Evolutionary conservation across 2,329 filamentous ascomycete species (phyloP), one percentile per base, ranked within the genome.

Genomic region (Nothophoma quercina): DNA sequence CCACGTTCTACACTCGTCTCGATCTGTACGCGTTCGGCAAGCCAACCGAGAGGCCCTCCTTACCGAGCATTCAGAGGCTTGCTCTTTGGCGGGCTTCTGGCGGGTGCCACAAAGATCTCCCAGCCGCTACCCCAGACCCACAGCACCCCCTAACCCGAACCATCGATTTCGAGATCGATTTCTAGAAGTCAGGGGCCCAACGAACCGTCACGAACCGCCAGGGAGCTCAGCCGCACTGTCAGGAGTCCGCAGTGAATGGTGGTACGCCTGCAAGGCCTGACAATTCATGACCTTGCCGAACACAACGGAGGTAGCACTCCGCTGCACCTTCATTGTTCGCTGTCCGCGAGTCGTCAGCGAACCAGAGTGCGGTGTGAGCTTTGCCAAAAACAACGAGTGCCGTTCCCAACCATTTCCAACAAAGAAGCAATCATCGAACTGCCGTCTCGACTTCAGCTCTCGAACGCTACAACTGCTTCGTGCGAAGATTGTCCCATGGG

Each of bases 71-170:
- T 42, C 36, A 41, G n/a, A n/a, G 35, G 48, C 48, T 21, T 29
- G 29, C 30, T 48, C 29, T 26, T 26, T 32, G 29, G 29, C 5
- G 21, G 22, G 35, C 35, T 22, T 38, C 35, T 40, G 41, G 48
- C 35, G 48, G 49, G 42, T 52, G 49, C 42, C 42, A 52, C 43
- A 33, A 34, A 42, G 43, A 53, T 53, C 50, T 43, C 32, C 36
- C 50, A 53, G 50, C 50, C 50, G 38, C 50, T 41, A 53, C 50
- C 50, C 50, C 50, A 53, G 50, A 53, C 43, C 50, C 50, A 53
- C 50, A 4, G 13, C 19, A 26, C 28, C 38, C 25, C 10, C 50
- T 47, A 48, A 43, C 50, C 50, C 32, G 13, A 53, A 43, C 19
- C 44, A 38, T 22, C 36, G n/a, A 15, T 16, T 13, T 29, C 25